phyloP scores from a whole-genome alignment of 1,284 basidiomycete species.

The Ganoderma multipileum region DNA sequence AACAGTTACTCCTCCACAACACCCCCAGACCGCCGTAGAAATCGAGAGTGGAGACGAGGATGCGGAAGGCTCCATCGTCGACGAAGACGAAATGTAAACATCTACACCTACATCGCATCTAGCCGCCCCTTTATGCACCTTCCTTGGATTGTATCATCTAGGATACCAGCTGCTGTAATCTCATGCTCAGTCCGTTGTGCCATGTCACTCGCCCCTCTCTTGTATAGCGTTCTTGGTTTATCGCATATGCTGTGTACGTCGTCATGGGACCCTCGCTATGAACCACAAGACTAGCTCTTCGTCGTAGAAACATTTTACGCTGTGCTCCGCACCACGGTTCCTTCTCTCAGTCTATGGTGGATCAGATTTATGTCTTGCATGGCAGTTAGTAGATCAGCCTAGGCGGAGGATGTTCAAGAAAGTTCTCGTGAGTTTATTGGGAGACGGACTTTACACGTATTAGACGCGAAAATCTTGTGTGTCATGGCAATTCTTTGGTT shows the following conservation, averaged over 20 bases:
- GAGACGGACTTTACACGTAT: no score
- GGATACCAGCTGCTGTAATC: background rate
- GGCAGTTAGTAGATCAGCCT: no score
- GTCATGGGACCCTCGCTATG: background rate
- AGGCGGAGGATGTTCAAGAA: no score
- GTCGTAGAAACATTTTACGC: no score
- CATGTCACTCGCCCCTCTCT: background rate
- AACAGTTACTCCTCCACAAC: background rate
- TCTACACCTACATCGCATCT: background rate
- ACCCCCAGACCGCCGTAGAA: background rate
- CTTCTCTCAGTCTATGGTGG: no score
- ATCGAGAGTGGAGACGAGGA: slow-evolving; percentile 29
- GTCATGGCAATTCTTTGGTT: no score
- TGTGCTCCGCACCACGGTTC: no score
- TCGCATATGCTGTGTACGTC: background rate
- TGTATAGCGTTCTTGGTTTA: slow-evolving; percentile 4
- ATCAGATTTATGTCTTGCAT: no score
- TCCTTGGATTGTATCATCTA: slow-evolving; percentile 2
- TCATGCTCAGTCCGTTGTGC: background rate
- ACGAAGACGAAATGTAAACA: slow-evolving; percentile 12
- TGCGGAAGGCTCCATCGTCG: slow-evolving; percentile 29
- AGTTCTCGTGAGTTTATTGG: no score
- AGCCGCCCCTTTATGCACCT: background rate
- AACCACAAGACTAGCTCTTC: background rate
- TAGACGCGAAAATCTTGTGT: no score